Evolutionary conservation across 495 filamentous ascomycete species (phyloP), one percentile per base, ranked within the genome.

Genomic region (Podospora comata): DNA sequence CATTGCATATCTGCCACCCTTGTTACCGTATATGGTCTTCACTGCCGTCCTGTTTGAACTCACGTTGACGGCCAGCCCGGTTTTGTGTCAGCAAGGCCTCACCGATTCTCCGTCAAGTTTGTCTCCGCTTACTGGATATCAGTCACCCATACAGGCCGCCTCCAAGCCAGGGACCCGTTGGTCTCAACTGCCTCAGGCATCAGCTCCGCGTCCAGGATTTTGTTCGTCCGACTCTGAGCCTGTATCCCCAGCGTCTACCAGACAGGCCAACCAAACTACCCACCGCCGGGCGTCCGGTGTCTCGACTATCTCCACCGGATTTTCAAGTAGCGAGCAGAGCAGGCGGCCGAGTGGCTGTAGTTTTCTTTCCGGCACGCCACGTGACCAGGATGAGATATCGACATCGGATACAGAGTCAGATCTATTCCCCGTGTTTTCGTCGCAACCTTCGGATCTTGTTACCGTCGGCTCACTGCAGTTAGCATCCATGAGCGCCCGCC

Each of bases 381-480:
- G 63, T 7, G 72, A 74, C 30, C 68, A 26, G 19, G 64, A 64
- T 4, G 68, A 66, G 1, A 27, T 30, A 13, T 70, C 64, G 0
- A 4, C 44, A 4, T 65, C 67, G 2, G 70, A 68, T 11, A 64
- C 61, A 0, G 39, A n/a, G 5, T 69, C 63, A 0, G 65, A 71
- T 20, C 57, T 62, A 5, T 67, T 74, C 0, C 73, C 72, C 15
- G 26, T 48, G 4, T 73, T 75, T 61, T 72, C 71, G 0, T 72
- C 74, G 28, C 65, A 60, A 15, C 74, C 74, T 3, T 54, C 58
- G 20, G 74, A 75, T 55, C 69, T 76, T n/a, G 69, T 76, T 63
- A 73, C 73, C 13, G 67, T 76, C 16, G 73, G 73, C 20, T 69
- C 69, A n/a, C 60, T 76, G 11, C 72, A 76, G 68, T 66, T 76